phyloP scores from a whole-genome alignment of 2,329 filamentous ascomycete genomes.

The Cladobotryum mycophilum region DNA sequence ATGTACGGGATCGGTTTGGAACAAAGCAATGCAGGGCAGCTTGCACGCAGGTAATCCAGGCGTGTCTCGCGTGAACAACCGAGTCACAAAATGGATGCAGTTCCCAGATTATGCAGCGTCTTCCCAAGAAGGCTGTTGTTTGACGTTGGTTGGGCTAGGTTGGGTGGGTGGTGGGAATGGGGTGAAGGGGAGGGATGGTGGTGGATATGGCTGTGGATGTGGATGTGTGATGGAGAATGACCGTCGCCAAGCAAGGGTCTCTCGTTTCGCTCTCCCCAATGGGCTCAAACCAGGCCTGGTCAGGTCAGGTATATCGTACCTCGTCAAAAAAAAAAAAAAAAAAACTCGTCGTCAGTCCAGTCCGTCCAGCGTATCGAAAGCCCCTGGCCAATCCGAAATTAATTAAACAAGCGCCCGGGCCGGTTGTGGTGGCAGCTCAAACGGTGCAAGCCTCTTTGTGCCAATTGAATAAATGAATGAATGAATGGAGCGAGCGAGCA shows the following conservation, averaged over 20 bases:
- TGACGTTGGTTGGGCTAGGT: neutral
- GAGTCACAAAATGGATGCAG: neutral
- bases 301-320: too few relatives aligned
- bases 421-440: neutral
- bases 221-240: neutral
- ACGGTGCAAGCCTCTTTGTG: neutral
- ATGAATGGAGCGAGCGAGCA: neutral
- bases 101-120: neutral
- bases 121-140: neutral
- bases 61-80: neutral
- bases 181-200: too few relatives aligned
- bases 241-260: neutral
- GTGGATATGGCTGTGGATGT: neutral
- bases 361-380: neutral
- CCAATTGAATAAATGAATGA: neutral
- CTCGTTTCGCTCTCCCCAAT: neutral
- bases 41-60: neutral
- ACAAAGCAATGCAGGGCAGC: neutral
- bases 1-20: neutral
- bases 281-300: neutral
- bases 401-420: constrained; percentile 1
- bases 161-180: too few relatives aligned
- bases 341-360: too few relatives aligned
- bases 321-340: too few relatives aligned
- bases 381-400: neutral